A percentile compares a stretch with the other conserved stretches of the same genome.
phyloP scores from a whole-genome alignment of 1,284 basidiomycete genomes.

The Puccinia novopanici region DNA sequence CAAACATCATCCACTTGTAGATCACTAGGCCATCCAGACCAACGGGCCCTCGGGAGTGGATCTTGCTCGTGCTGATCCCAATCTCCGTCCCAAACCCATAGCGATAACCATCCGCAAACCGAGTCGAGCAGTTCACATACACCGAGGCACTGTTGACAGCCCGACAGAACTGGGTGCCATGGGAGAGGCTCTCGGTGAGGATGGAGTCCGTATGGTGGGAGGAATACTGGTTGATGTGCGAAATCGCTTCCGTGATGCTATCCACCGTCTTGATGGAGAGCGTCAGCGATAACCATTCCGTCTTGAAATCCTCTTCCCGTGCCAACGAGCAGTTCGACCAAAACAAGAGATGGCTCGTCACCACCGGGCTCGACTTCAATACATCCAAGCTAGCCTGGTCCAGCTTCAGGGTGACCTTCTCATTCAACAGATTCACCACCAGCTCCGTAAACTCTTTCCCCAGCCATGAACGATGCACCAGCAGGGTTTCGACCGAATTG shows the following conservation, averaged over 20 bases:
- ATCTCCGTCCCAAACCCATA: conserved; percentile 98
- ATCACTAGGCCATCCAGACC: conserved; percentile 91
- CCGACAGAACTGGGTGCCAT: conserved; percentile 75
- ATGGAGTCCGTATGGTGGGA: conserved; percentile 95
- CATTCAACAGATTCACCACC: conserved; percentile 70
- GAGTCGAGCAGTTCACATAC: conserved; percentile 89
- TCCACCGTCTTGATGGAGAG: conserved; percentile 76
- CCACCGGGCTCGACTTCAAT: conserved; percentile 54
- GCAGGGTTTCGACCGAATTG: conserved; percentile 86
- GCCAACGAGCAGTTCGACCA: conserved; percentile 35
- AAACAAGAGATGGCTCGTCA: conserved; percentile 41
- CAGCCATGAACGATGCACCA: conserved; percentile 76
- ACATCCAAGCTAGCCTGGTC: conserved; percentile 69
- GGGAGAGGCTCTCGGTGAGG: conserved; percentile 73
- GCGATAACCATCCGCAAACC: conserved; percentile 94
- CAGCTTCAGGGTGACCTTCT: conserved; percentile 73
- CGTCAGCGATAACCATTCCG: conserved; percentile 82
- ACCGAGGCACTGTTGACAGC: conserved; percentile 90
- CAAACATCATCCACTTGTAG: conserved; percentile 88
- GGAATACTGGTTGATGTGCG: conserved; percentile 87
- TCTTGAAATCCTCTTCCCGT: conserved; percentile 68
- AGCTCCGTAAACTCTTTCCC: conserved; percentile 76
- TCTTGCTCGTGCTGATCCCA: conserved; percentile 92
- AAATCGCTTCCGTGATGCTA: conserved; percentile 73
- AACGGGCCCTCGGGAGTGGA: conserved; percentile 94